A percentile compares a stretch with the other conserved stretches of the same genome.
These are phyloP conservation scores for Incumbomyces lentus DNA, from an alignment of 2,329 filamentous ascomycete genomes.

Conservation along the genomic window DNA sequence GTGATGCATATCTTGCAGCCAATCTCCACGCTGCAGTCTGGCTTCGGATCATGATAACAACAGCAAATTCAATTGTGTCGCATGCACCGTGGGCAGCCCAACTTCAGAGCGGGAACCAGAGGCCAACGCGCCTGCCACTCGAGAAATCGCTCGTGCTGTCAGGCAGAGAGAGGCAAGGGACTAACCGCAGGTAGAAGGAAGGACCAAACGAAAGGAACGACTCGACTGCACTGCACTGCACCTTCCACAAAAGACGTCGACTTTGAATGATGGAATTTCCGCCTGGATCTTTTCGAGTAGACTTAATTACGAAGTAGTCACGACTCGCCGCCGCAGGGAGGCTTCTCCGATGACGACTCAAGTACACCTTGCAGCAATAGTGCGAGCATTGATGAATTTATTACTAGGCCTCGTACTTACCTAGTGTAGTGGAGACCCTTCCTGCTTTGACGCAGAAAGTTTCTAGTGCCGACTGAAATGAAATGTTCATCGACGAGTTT, in stretches of 20 bases:
- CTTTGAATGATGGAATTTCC: too few relatives aligned
- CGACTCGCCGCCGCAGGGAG: neutral
- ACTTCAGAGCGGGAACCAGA: too few relatives aligned
- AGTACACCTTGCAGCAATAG: too few relatives aligned
- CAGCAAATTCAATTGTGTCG: too few relatives aligned
- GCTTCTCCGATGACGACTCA: conserved; percentile 1
- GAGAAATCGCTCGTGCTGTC: neutral
- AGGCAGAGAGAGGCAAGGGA: neutral
- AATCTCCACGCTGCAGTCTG: conserved; percentile 56
- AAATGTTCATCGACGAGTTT: neutral
- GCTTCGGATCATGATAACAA: conserved; percentile 53
- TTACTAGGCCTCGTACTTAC: too few relatives aligned
- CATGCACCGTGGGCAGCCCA: too few relatives aligned
- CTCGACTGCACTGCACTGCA: too few relatives aligned
- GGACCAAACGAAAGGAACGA: neutral
- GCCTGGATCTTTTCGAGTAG: neutral
- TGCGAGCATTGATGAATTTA: neutral
- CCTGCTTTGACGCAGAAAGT: neutral
- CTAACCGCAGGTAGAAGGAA: too few relatives aligned
- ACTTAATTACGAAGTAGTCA: neutral
- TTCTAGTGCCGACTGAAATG: neutral
- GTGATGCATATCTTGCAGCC: conserved; percentile 44
- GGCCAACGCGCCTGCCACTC: too few relatives aligned
- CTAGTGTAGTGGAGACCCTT: too few relatives aligned
- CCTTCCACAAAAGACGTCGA: too few relatives aligned